Percentiles rank a stretch among this genome's conserved stretches.
Evolutionary conservation across 768 basidiomycete genomes (phyloP).

Genomic region (Trametes cubensis): DNA sequence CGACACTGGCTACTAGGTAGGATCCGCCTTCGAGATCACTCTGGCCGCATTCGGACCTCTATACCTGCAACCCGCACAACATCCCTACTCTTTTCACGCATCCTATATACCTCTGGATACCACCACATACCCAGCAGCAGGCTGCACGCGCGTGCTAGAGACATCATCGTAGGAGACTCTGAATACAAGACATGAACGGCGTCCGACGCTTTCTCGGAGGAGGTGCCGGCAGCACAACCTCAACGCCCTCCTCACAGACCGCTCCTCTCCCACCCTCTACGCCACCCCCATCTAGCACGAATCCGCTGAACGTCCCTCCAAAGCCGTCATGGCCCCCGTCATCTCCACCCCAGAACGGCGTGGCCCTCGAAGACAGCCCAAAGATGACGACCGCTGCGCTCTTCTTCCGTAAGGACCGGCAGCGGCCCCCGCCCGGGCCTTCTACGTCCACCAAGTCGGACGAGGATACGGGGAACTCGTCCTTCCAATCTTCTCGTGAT

Average conservation of each 20-base stretch:
- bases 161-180: constrained; percentile 1
- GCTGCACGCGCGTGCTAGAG: constrained; percentile 14
- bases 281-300: constrained; percentile 29
- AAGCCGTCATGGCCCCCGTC: constrained; percentile 53
- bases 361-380: constrained; percentile 35
- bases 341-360: constrained; percentile 37
- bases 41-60: background rate
- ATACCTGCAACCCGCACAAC: background rate
- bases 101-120: constrained; percentile 8
- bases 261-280: constrained; percentile 18
- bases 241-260: constrained; percentile 18
- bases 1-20: constrained; percentile 10
- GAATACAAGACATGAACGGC: constrained; percentile 58
- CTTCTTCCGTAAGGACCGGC: constrained; percentile 56
- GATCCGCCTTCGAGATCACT: constrained; percentile 19
- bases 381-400: constrained; percentile 46
- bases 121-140: constrained; percentile 19
- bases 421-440: constrained; percentile 34
- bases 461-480: constrained; percentile 33
- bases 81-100: background rate
- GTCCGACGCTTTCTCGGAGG: constrained; percentile 65
- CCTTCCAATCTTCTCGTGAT: constrained; percentile 31
- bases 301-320: constrained; percentile 30
- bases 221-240: constrained; percentile 34
- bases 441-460: constrained; percentile 21